These are phyloP conservation scores for Trichoderma orchidacearum DNA, from an alignment of 495 filamentous ascomycete genomes.

Conservation along the genomic window DNA sequence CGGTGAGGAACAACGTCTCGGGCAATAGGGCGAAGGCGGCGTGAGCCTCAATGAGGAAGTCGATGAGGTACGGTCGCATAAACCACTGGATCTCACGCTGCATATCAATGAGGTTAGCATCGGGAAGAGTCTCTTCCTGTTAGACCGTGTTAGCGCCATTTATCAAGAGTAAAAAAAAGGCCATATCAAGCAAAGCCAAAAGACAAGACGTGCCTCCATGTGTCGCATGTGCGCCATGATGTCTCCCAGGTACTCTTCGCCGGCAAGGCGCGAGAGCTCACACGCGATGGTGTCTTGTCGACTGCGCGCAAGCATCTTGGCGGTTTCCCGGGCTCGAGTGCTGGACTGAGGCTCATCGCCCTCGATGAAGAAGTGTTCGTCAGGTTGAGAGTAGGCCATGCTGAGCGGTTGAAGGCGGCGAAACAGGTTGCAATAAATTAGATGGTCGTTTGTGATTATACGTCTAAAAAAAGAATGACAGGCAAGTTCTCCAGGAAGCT, in stretches of 20 bases:
- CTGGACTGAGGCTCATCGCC: slow-evolving; percentile 42
- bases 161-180: slow-evolving; percentile 8
- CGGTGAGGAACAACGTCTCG: slow-evolving; percentile 86
- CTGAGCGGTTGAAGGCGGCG: slow-evolving; percentile 21
- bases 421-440: slow-evolving; percentile 8
- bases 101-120: slow-evolving; percentile 95
- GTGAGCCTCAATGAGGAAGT: slow-evolving; percentile 97
- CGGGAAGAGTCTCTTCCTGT: slow-evolving; percentile 78
- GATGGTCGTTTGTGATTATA: slow-evolving; percentile 7
- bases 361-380: slow-evolving; percentile 77
- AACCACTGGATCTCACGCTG: slow-evolving; percentile 99
- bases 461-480: slow-evolving; percentile 26
- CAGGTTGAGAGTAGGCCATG: slow-evolving; percentile 59
- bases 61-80: slow-evolving; percentile 95
- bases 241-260: slow-evolving; percentile 85
- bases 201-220: slow-evolving; percentile 71
- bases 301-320: slow-evolving; percentile 58
- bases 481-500: slow-evolving; percentile 40
- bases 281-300: slow-evolving; percentile 74
- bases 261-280: slow-evolving; percentile 67
- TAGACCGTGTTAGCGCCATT: neutral
- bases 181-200: too few species aligned
- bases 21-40: slow-evolving; percentile 86
- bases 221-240: slow-evolving; percentile 84
- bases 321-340: slow-evolving; percentile 47